Base-by-base conservation (phyloP, 257 asterid species). In the Salvia splendens region DNA sequence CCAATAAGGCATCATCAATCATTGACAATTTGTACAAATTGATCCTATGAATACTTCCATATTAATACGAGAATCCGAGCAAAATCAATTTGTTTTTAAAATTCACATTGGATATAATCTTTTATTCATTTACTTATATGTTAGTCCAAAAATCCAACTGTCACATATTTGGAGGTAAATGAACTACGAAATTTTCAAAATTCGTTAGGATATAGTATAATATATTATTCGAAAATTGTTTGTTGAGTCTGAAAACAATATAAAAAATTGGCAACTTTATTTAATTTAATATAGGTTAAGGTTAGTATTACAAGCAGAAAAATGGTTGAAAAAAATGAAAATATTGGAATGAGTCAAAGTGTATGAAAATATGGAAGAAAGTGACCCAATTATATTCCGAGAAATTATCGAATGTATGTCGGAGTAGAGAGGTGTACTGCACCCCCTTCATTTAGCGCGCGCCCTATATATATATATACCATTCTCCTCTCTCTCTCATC, bases 361-460 rank as follows among this genome's bases (percentile, higher is more conserved):
- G 41, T 41, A 50, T 4, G 55, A 63, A 61, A 28, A 69, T 15
- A 40, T 11, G 62, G 54, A 49, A 40, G 49, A 59, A 61, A 51
- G 70, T 46, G 66, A 16, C 69, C 59, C 61, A 3, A 57, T 36
- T 15, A 55, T 50, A 55, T 32, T 57, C 12, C 30, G 30, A 55
- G 73, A 51, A 72, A 72, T 68, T 53, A 72, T 60, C 75, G 78
- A 72, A 73, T 75, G 76, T 64, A 54, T 79, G 84, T 69, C 81
- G 84, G 79, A 72, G 42, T 73, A 72, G 50, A 28, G 67, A 47
- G 12, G 33, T 58, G 30, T 24, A 64, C 42, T 79, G 75, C 73
- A 67, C 64, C 80, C 80, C 24, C 49, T 11, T 14, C 69, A 41
- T 59, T 56, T 75, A 60, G 69, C 70, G 67, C 66, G 74, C 78